Evolutionary conservation across 352 stramenopile species (phyloP), one percentile per base, ranked within the genome.

Genomic region (Pythium aristosporum): DNA sequence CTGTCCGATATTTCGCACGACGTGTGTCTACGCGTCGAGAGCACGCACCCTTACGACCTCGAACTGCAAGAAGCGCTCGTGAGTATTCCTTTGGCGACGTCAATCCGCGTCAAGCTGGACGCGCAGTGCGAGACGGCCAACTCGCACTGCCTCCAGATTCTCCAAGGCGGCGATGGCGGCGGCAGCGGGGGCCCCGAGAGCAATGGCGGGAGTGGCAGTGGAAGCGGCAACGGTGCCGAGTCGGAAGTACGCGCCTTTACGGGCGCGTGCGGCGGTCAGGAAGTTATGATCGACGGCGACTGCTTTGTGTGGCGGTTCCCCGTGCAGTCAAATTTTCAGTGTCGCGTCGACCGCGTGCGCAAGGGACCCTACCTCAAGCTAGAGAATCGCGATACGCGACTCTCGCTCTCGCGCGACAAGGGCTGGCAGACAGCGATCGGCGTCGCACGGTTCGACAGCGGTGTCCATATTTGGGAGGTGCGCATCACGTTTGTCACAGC

Each of bases 321-420:
- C 1, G 85, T 94, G 7, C 87, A 94, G 49, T 94, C 85, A 2
- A 94, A 96, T 62, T 96, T 96, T 61, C 86, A 96, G 68, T 94
- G 87, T 52, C 84, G 87, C 20, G 86, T 96, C 1, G 87, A 96
- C 48, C 81, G 87, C 9, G 75, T 94, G 23, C 82, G 86, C 9
- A 96, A 94, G 63, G 86, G 87, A 0, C 87, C 86, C 15, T 96
- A 94, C 52, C 58, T 97, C 23, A 96, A 97, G 58, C 83, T 98
- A 18, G 89, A 97, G 69, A 80, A 82, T 20, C 71, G 91, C 37
- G 87, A 96, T 61, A 96, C 91, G 11, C 69, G 84, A 6, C 67
- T 96, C 6, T 96, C 83, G 15, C 74, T 97, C 8, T 78, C 85
- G 21, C 75, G 89, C 13, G 87, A 97, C 61, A 97, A 96, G 55